Evolutionary conservation across 2,329 filamentous ascomycete species (phyloP).

Genomic region (Fusarium musae): DNA sequence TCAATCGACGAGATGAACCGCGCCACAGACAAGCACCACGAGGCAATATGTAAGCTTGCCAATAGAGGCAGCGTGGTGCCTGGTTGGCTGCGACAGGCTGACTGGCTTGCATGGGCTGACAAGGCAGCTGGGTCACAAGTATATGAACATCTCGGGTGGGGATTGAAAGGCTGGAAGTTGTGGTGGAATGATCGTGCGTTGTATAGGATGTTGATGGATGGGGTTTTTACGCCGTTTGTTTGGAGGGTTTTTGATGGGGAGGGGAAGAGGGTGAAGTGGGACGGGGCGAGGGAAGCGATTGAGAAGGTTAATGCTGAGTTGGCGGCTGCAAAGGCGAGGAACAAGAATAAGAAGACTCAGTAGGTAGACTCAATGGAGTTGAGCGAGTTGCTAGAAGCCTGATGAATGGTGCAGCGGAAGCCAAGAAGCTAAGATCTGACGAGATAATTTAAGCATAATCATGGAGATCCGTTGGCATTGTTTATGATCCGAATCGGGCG

Average conservation of each 20-base stretch:
- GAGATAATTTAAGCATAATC: constrained; percentile 7
- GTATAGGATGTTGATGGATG: constrained; percentile 52
- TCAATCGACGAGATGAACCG: constrained; percentile 50
- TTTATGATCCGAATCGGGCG: background rate
- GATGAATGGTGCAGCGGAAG: background rate
- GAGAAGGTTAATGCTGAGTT: constrained; percentile 44
- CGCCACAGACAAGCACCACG: constrained; percentile 49
- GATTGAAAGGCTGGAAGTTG: constrained; percentile 53
- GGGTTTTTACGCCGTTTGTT: constrained; percentile 54
- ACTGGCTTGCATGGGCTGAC: constrained; percentile 55
- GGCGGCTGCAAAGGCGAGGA: constrained; percentile 13
- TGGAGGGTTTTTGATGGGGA: constrained; percentile 56
- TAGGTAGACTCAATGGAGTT: background rate
- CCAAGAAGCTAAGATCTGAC: background rate
- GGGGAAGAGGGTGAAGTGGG: constrained; percentile 54
- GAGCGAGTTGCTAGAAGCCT: background rate
- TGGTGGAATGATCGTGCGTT: constrained; percentile 54
- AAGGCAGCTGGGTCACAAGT: constrained; percentile 55
- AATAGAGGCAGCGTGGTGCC: constrained; percentile 41
- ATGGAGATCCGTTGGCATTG: background rate
- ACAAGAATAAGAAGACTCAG: constrained; percentile 21
- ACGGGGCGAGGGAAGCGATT: constrained; percentile 52
- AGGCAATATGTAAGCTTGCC: constrained; percentile 47
- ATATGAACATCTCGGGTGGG: constrained; percentile 54
- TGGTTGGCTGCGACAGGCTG: constrained; percentile 46